Evolutionary conservation across 73 alveolate species (phyloP), one percentile per base, ranked within the genome.

Genomic region (Symbiodinium pilosum): DNA sequence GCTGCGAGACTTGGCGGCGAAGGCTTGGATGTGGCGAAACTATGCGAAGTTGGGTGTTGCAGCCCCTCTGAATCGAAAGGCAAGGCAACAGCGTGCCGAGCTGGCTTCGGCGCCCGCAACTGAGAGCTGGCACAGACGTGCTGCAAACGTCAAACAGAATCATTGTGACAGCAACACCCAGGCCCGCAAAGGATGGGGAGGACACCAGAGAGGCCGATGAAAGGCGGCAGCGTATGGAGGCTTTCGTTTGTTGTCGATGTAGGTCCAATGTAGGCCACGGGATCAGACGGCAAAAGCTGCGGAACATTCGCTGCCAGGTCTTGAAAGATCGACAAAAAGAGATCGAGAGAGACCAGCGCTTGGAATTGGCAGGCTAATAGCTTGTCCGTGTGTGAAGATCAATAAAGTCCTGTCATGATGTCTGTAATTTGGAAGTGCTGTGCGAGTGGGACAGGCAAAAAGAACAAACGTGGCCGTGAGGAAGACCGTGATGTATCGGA

Each of bases 401-500:
- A n/a, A n/a, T n/a, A n/a, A n/a, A n/a, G n/a, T n/a, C n/a, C n/a
- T n/a, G n/a, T n/a, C n/a, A n/a, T n/a, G n/a, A n/a, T n/a, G n/a
- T n/a, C n/a, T n/a, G n/a, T n/a, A n/a, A n/a, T n/a, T n/a, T n/a
- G n/a, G n/a, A n/a, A n/a, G n/a, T n/a, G 1, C 73, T 54, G 30
- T n/a, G 81, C 30, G 18, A 26, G 18, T 11, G 51, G 26, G 4
- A 30, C 36, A 91, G 99, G 99, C 89, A 94, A 94, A 94, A 94
- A 94, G 77, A 87, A 99, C 68, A 99, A 99, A 96, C 84, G 98
- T 30, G 99, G 99, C 21, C 99, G 99, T 44, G 99, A 99, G 94
- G 99, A 99, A 68, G 99, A 99, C 51, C 99, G 99, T 98, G 99
- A 99, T 93, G 99, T 99, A 52, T 99, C 99, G 93, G 99, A 99